Evolutionary conservation across 2,329 filamentous ascomycete species (phyloP).

Genomic region (Penicillium griseofulvum): DNA sequence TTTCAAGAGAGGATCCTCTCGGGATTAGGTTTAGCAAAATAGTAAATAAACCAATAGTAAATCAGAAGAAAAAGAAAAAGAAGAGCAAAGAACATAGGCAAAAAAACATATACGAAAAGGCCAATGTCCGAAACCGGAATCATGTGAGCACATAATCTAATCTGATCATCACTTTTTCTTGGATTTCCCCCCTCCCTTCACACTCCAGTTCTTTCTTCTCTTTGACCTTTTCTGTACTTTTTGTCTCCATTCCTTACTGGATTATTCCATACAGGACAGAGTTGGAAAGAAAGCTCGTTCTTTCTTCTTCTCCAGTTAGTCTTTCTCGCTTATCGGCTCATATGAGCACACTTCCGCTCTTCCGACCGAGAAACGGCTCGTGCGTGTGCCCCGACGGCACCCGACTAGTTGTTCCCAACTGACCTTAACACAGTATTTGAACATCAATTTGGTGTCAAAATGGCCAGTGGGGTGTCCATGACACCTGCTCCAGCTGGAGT

Average conservation of each 20-base stretch:
- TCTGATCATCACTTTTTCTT: conserved; percentile 27
- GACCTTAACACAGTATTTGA: conserved; percentile 22
- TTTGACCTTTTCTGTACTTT: neutral
- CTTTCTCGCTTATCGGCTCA: conserved; percentile 32
- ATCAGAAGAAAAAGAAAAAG: conserved; percentile 4
- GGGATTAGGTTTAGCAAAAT: neutral
- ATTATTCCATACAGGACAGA: neutral
- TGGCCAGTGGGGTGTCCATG: conserved; percentile 41
- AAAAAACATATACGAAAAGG: conserved; percentile 8
- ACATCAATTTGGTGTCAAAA: conserved; percentile 22
- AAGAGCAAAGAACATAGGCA: neutral
- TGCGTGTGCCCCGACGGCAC: conserved; percentile 23
- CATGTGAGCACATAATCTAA: conserved; percentile 29
- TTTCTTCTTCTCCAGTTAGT: conserved; percentile 1
- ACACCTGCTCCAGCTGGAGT: conserved; percentile 37
- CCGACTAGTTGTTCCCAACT: conserved; percentile 21
- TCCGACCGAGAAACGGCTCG: conserved; percentile 34
- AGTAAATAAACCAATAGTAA: conserved; percentile 1
- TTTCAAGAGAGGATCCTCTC: neutral
- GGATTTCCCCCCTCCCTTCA: conserved; percentile 5
- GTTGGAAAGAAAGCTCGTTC: neutral
- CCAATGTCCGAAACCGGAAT: conserved; percentile 25
- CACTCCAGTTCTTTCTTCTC: neutral
- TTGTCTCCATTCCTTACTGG: neutral
- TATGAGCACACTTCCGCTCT: conserved; percentile 36